phyloP scores from a whole-genome alignment of 768 basidiomycete species.

The Lentinula detonsa region DNA sequence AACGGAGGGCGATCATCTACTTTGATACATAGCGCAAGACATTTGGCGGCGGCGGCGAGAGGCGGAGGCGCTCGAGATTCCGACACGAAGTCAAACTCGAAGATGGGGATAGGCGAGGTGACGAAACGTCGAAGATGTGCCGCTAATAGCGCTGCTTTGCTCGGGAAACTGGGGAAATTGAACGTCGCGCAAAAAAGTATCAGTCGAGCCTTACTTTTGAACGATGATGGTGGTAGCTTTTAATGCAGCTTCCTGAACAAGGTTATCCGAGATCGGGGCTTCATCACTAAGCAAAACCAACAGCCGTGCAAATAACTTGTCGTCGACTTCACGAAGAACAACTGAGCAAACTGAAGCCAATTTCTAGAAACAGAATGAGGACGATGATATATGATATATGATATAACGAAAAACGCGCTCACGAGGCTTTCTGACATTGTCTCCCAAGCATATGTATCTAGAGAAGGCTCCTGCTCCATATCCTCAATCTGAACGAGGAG shows the following conservation, averaged over 20 bases:
- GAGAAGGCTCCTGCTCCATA: constrained; percentile 71
- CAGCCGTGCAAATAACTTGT: constrained; percentile 62
- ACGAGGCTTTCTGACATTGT: constrained; percentile 90
- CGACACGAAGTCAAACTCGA: constrained; percentile 77
- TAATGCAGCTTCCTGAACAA: constrained; percentile 86
- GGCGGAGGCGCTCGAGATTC: constrained; percentile 74
- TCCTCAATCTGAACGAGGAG: constrained; percentile 75
- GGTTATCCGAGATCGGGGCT: constrained; percentile 74
- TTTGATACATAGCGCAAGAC: constrained; percentile 84
- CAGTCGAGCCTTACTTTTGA: constrained; percentile 52
- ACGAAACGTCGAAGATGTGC: constrained; percentile 82
- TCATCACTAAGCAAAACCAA: constrained; percentile 73
- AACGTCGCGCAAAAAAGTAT: background rate
- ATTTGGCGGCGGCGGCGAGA: constrained; percentile 81
- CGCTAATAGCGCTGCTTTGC: constrained; percentile 69
- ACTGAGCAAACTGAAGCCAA: constrained; percentile 77
- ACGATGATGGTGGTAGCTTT: constrained; percentile 82
- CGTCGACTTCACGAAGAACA: constrained; percentile 61
- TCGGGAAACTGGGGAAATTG: constrained; percentile 57
- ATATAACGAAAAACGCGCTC: constrained; percentile 13
- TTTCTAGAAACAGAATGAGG: constrained; percentile 53
- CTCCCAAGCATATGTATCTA: constrained; percentile 90
- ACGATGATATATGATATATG: background rate
- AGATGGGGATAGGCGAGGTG: constrained; percentile 80
- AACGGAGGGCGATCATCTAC: constrained; percentile 29